phyloP scores from a whole-genome alignment of 345 rosid genomes.

The Brassica napus region DNA sequence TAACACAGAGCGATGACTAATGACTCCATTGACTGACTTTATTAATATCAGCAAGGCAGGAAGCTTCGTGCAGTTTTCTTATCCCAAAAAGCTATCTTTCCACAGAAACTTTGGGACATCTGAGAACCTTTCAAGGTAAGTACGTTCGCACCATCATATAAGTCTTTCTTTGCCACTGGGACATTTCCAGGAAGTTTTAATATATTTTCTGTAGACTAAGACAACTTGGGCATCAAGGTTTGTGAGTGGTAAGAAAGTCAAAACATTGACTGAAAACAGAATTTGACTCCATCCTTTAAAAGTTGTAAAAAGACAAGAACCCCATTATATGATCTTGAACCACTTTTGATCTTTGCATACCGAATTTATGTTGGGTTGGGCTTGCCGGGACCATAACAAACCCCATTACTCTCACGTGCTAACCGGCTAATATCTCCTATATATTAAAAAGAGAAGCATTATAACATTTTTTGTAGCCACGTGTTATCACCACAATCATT shows the following conservation, averaged over 20 bases:
- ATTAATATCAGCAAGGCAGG: background rate
- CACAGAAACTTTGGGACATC: too few species aligned
- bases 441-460: too few species aligned
- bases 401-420: constrained; percentile 33
- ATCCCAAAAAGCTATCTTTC: background rate
- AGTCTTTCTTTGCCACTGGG: too few species aligned
- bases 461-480: too few species aligned
- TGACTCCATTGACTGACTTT: background rate
- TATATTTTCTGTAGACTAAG: too few species aligned
- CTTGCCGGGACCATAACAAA: constrained; percentile 11
- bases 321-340: background rate
- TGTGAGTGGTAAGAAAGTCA: too few species aligned
- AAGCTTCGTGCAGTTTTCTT: background rate
- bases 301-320: background rate
- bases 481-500: too few species aligned
- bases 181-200: too few species aligned
- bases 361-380: constrained; percentile 8
- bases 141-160: too few species aligned
- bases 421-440: constrained; percentile 14
- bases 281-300: background rate
- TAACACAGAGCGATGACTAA: background rate
- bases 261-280: too few species aligned
- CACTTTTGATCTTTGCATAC: background rate
- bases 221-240: too few species aligned
- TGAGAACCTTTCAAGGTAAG: too few species aligned